Base-by-base conservation (phyloP, 495 filamentous ascomycete species). In the Aspergillus wentii region DNA sequence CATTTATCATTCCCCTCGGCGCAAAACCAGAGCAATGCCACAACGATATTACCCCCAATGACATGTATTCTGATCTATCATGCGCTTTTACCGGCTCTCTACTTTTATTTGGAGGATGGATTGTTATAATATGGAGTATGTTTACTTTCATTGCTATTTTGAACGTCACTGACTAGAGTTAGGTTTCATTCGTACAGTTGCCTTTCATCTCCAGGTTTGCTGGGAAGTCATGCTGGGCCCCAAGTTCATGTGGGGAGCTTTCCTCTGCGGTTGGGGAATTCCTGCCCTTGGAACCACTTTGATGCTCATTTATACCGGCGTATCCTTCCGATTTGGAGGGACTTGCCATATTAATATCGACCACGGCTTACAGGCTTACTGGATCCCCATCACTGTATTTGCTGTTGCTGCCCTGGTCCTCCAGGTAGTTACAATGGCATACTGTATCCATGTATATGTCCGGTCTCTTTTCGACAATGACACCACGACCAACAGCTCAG, bases 161-260 rank as follows among this genome's bases (percentile, higher is more conserved):
- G 11, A 19, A 26, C 27, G 19, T 26, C 23, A 41, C 44, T 51
- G 33, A 49, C 20, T 15, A 18, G 13, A 15, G 11, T 1, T 22
- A 79, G 81, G 86, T 59, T 95, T 96, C 61, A 70, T 96, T 30
- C 80, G 92, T 34, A 85, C 92, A 3, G 57, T 96, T 28, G 94
- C 90, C 13, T 83, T 98, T 38, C 92, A 98, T 59, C 77, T 98
- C 9, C 94, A 97, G 63, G 95, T 98, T 30, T 95, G 88, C 68
- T 98, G 94, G 94, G 87, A 97, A 55, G 69, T 94, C 14, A 79
- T 91, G 4, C 82, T 94, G 6, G 94, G 92, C 3, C 75, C 76
- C 14, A 88, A 80, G 44, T 96, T 95, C 62, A 96, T 96, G 80
- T 88, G 86, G 75, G 75, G 74, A 44, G 80, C 94, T 8, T 80